Evolutionary conservation across 2,329 filamentous ascomycete species (phyloP).

Genomic region (Fusarium anguioides): DNA sequence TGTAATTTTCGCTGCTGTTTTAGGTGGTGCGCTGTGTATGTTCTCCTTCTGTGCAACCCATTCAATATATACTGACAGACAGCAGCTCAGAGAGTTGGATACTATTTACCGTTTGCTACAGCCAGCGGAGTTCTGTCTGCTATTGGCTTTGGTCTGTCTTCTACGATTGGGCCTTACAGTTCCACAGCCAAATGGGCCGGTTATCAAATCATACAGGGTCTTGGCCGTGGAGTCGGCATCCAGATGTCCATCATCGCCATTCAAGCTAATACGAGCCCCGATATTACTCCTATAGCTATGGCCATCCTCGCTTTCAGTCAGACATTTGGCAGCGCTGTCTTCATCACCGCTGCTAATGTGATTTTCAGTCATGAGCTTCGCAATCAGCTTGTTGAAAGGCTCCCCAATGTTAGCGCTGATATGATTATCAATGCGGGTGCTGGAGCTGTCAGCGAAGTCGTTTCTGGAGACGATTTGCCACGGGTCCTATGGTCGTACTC

Average conservation of each 20-base stretch:
- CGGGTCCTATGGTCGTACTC: slow-evolving; percentile 56
- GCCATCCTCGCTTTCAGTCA: slow-evolving; percentile 43
- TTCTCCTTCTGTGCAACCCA: too few relatives aligned
- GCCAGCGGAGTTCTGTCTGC: slow-evolving; percentile 47
- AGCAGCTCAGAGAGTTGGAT: slow-evolving; percentile 50
- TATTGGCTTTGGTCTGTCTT: slow-evolving; percentile 55
- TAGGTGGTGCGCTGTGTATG: slow-evolving; percentile 40
- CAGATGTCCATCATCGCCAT: slow-evolving; percentile 54
- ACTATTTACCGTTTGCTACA: slow-evolving; percentile 58
- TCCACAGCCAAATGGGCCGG: slow-evolving; percentile 55
- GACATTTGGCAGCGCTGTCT: slow-evolving; percentile 57
- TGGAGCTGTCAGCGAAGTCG: slow-evolving; percentile 50
- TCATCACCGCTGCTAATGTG: slow-evolving; percentile 53
- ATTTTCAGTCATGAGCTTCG: slow-evolving; percentile 49
- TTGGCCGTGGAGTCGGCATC: slow-evolving; percentile 57
- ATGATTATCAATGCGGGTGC: slow-evolving; percentile 57
- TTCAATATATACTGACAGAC: background rate
- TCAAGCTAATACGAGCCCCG: slow-evolving; percentile 42
- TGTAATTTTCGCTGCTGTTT: slow-evolving; percentile 41
- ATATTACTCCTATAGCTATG: slow-evolving; percentile 44
- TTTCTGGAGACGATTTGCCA: slow-evolving; percentile 46
- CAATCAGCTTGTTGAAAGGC: slow-evolving; percentile 45
- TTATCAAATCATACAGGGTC: slow-evolving; percentile 56
- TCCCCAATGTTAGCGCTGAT: slow-evolving; percentile 45
- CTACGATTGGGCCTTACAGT: slow-evolving; percentile 53